Percentiles rank a stretch among this genome's conserved stretches.
phyloP scores from a whole-genome alignment of 352 stramenopile genomes.

The Aphanomyces astaci region DNA sequence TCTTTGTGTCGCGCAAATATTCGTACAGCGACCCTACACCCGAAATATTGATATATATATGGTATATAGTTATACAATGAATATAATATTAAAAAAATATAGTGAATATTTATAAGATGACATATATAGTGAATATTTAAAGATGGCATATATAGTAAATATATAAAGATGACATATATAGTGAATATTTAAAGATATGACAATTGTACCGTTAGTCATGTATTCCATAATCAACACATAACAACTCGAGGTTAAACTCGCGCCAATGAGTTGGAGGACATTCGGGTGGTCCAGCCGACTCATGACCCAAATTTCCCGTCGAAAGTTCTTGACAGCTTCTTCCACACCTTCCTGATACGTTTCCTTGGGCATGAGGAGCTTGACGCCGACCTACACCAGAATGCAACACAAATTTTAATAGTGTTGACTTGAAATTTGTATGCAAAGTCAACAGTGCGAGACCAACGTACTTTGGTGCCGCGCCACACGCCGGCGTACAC shows the following conservation, averaged over 20 bases:
- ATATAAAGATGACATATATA: too few species aligned
- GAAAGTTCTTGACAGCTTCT: slow-evolving; percentile 70
- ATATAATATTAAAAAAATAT: too few species aligned
- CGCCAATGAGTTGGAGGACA: slow-evolving; percentile 65
- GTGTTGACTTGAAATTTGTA: neutral
- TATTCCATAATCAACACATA: slow-evolving; percentile 84
- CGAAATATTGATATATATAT: too few species aligned
- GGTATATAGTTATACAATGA: too few species aligned
- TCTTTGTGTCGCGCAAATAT: slow-evolving; percentile 60
- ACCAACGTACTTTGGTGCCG: slow-evolving; percentile 38
- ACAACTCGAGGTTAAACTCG: slow-evolving; percentile 61
- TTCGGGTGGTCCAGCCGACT: slow-evolving; percentile 58
- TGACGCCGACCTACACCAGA: slow-evolving; percentile 54
- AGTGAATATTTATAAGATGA: too few species aligned
- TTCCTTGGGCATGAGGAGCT: slow-evolving; percentile 65
- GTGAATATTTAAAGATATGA: neutral
- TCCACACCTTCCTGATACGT: slow-evolving; percentile 59
- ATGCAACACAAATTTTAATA: too few species aligned
- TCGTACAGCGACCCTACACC: slow-evolving; percentile 55
- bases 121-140: too few species aligned
- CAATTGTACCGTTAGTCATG: slow-evolving; percentile 52
- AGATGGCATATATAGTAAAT: too few species aligned
- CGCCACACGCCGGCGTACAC: slow-evolving; percentile 72
- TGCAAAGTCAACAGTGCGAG: neutral
- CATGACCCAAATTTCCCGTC: slow-evolving; percentile 79